Base-by-base conservation (phyloP, 495 filamentous ascomycete species). In the Parathielavia hyrcaniae region DNA sequence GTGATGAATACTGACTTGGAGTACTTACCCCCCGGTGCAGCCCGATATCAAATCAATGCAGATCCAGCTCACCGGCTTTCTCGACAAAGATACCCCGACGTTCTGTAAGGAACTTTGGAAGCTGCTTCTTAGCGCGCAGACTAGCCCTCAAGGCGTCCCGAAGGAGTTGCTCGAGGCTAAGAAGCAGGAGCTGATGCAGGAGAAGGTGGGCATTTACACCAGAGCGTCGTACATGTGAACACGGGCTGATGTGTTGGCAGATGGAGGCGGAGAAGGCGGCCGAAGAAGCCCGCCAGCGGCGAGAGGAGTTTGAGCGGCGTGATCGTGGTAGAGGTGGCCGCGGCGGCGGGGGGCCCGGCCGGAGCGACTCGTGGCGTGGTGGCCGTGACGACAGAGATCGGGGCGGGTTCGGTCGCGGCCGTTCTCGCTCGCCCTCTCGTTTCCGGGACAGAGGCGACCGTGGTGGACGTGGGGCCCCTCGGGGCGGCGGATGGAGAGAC, bases 41-140 rank as follows among this genome's bases (percentile, higher is more conserved):
- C 93, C 93, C 61, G 89, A 97, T 70, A 92, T 97, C 70, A 97
- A 96, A 71, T 82, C 85, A 12, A 79, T 99, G 56, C 92, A 99
- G 66, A 92, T 96, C 61, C 85, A 91, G 59, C 84, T 99, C 54
- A 96, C 87, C 2, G 92, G 91, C 6, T 97, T 97, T 64, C 81
- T 99, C 61, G 91, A 96, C 66, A 96, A 93, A 73, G 89, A 96
- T 63, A 93, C 91, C 0, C 75, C 90, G 11, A 75, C 79, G 7
- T 99, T 99, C 70, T 97, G 93, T 74, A 90, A 95, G 67, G 89
- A 96, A 60, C 76, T 99, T 0, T 99, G 93, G 93, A 86, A 81
- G 43, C 75, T 97, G 16, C 88, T 90, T 60, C 75, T 97, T 40
- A 97, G 91, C 67, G 93, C 88, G 14, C 93, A 99, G 70, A 77